Evolutionary conservation across 345 rosid genomes (phyloP).

Genomic region (Passiflora organensis): DNA sequence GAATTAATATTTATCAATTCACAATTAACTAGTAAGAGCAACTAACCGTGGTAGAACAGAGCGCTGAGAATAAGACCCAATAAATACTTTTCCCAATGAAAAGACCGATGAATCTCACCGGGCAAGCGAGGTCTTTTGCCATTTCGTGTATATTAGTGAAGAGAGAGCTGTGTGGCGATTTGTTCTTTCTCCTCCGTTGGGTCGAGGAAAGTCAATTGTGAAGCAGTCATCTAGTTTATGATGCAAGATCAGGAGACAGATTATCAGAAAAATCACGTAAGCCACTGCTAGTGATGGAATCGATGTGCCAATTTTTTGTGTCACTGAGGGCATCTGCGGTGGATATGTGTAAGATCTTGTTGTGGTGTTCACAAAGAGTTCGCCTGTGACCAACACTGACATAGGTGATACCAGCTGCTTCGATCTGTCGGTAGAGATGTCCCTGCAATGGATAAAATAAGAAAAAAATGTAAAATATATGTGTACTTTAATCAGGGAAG

Average conservation of each 20-base stretch:
- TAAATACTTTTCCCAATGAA: too few species aligned
- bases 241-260: constrained; percentile 5
- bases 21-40: too few species aligned
- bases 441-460: constrained; percentile 34
- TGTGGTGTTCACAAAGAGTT: constrained; percentile 56
- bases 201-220: too few species aligned
- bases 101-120: too few species aligned
- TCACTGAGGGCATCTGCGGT: constrained; percentile 39
- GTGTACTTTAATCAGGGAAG: too few species aligned
- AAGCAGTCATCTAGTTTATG: neutral
- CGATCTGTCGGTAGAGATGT: constrained; percentile 63
- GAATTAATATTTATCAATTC: too few species aligned
- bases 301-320: constrained; percentile 51
- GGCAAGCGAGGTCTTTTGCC: neutral
- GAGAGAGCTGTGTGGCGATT: neutral
- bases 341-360: constrained; percentile 47
- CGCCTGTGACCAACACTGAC: constrained; percentile 80
- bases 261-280: constrained; percentile 24
- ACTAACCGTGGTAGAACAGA: too few species aligned
- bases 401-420: constrained; percentile 73
- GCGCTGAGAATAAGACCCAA: too few species aligned
- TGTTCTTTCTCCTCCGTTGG: too few species aligned
- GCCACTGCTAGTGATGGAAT: constrained; percentile 28
- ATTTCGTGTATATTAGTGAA: neutral
- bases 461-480: neutral